phyloP scores from a whole-genome alignment of 2,329 filamentous ascomycete species.

The Didymella lethalis region DNA sequence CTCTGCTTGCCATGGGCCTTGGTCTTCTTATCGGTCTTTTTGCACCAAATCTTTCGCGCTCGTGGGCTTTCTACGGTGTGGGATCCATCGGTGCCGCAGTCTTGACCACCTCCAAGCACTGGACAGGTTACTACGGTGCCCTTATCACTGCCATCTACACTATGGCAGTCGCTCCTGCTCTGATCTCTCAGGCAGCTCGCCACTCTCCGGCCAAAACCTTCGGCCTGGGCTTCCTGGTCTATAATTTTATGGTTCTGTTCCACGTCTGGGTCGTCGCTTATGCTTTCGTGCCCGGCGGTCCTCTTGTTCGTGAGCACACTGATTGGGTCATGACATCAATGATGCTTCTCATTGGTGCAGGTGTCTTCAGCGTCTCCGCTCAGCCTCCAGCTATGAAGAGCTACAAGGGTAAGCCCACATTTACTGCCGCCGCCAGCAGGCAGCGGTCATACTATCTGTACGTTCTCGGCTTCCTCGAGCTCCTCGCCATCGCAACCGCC shows the following conservation, averaged over 20 bases:
- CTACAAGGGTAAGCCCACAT: slow-evolving; percentile 55
- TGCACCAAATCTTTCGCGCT: slow-evolving; percentile 72
- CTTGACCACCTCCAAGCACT: slow-evolving; percentile 79
- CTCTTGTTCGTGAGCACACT: slow-evolving; percentile 89
- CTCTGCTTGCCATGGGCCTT: slow-evolving; percentile 83
- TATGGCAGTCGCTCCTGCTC: slow-evolving; percentile 76
- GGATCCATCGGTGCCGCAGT: slow-evolving; percentile 82
- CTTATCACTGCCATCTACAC: slow-evolving; percentile 79
- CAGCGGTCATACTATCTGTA: slow-evolving; percentile 74
- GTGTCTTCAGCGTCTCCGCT: slow-evolving; percentile 73
- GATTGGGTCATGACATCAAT: slow-evolving; percentile 92
- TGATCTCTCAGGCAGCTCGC: slow-evolving; percentile 78
- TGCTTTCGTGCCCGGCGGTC: slow-evolving; percentile 94
- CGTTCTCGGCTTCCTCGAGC: slow-evolving; percentile 76
- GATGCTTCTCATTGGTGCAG: slow-evolving; percentile 84
- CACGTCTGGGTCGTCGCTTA: slow-evolving; percentile 99
- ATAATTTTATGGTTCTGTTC: slow-evolving; percentile 95
- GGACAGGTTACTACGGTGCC: slow-evolving; percentile 88
- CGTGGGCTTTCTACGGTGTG: slow-evolving; percentile 80
- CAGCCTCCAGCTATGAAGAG: slow-evolving; percentile 58
- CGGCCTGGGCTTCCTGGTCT: slow-evolving; percentile 86
- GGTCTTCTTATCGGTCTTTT: slow-evolving; percentile 81
- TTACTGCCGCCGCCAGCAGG: slow-evolving; percentile 58
- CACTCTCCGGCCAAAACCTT: slow-evolving; percentile 82
- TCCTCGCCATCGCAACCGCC: slow-evolving; percentile 79